phyloP scores from a whole-genome alignment of 345 rosid species.

The Bruguiera parviflora region DNA sequence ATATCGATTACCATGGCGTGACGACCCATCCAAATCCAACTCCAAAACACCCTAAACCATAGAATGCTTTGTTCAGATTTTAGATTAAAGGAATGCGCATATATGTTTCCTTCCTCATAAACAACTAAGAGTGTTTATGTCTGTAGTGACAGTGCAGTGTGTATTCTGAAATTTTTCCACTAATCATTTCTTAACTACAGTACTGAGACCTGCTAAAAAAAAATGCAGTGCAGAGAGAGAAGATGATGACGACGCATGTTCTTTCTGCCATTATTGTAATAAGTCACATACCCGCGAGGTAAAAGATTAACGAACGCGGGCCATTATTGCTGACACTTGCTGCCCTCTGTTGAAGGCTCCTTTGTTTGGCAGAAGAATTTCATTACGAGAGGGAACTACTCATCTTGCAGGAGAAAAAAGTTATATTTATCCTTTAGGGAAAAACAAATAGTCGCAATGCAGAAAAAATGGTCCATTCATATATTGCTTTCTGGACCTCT shows the following conservation, averaged over 20 bases:
- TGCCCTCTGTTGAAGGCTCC: neutral
- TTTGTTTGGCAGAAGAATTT: neutral
- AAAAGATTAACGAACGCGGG: neutral
- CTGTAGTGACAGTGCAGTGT: neutral
- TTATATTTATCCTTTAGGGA: neutral
- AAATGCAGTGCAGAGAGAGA: neutral
- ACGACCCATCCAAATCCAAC: conserved; percentile 59
- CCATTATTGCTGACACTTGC: neutral
- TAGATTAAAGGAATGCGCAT: conserved; percentile 2
- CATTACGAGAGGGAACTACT: too few species aligned
- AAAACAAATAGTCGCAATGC: conserved; percentile 21
- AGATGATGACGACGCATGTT: neutral
- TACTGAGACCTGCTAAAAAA: too few species aligned
- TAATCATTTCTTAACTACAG: neutral
- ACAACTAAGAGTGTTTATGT: too few species aligned
- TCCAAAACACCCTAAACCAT: conserved; percentile 57
- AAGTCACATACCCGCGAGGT: neutral
- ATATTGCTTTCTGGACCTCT: conserved; percentile 46
- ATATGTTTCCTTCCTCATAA: neutral
- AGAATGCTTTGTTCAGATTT: neutral
- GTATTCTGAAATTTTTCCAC: neutral
- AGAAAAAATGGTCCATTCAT: conserved; percentile 49
- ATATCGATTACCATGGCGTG: conserved; percentile 54
- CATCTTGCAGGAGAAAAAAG: too few species aligned
- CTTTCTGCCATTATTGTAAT: neutral